Evolutionary conservation across 768 basidiomycete genomes (phyloP).

Genomic region (Pleurotus pulmonarius): DNA sequence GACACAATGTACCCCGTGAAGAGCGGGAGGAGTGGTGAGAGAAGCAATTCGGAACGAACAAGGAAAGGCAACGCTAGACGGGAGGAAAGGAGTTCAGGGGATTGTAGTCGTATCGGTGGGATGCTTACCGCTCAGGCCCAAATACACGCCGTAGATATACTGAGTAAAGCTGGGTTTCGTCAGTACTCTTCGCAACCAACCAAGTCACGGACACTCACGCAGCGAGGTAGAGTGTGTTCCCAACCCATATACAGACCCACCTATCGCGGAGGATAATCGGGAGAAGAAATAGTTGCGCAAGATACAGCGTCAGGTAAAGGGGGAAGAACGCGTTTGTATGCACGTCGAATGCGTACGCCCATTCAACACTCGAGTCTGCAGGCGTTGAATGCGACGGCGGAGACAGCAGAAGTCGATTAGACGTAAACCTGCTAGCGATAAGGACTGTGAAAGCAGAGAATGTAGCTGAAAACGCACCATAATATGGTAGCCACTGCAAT

Average conservation of each 20-base stretch:
- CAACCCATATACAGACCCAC: slow-evolving; percentile 93
- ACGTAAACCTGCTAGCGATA: slow-evolving; percentile 48
- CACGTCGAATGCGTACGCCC: slow-evolving; percentile 95
- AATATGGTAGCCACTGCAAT: slow-evolving; percentile 69
- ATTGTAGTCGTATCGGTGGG: no score
- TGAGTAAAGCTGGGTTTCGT: slow-evolving; percentile 65
- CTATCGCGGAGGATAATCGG: slow-evolving; percentile 79
- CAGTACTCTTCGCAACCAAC: neutral
- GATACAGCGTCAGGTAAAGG: slow-evolving; percentile 83
- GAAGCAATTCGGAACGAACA: slow-evolving; percentile 81
- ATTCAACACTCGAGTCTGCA: slow-evolving; percentile 75
- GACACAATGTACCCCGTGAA: slow-evolving; percentile 85
- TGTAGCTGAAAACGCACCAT: slow-evolving; percentile 46
- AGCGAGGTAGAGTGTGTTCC: slow-evolving; percentile 87
- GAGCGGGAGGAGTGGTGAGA: slow-evolving; percentile 86
- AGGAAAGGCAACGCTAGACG: slow-evolving; percentile 89
- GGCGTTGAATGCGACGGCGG: slow-evolving; percentile 70
- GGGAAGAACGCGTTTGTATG: slow-evolving; percentile 98
- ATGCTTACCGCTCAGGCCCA: slow-evolving; percentile 71
- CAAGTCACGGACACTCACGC: slow-evolving; percentile 49
- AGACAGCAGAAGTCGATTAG: slow-evolving; percentile 68
- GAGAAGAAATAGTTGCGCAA: slow-evolving; percentile 83
- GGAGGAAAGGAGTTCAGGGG: neutral
- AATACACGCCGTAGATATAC: slow-evolving; percentile 89
- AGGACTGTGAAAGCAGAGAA: neutral